Evolutionary conservation across 192 early-diverging fungal genomes (phyloP), one percentile per base, ranked within the genome.

Genomic region (Mycoemilia scoparia): DNA sequence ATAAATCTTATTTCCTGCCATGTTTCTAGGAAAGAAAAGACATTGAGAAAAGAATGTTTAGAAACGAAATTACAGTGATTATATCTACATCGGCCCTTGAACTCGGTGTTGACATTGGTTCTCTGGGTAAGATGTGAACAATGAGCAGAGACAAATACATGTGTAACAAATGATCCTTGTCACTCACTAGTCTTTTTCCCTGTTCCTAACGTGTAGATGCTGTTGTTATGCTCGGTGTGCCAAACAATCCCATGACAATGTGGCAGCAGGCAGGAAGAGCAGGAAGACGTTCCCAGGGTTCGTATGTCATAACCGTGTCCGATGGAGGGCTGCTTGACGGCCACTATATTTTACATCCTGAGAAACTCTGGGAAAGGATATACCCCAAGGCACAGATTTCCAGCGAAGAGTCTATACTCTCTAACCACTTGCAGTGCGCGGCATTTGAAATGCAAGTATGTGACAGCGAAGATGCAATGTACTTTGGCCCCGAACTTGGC

Each of bases 1-100:
- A n/a, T n/a, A n/a, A n/a, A n/a, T n/a, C n/a, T n/a, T n/a, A n/a
- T n/a, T n/a, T n/a, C n/a, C n/a, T n/a, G n/a, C n/a, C n/a, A n/a
- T n/a, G n/a, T n/a, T n/a, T n/a, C n/a, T n/a, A n/a, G 7, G 76
- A 80, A 36, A 54, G 84, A 23, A 43, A 82, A 11, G 37, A 61
- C 5, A 88, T 86, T 14, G 84, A 88, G 48, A 35, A 41, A 6
- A 38, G 48, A 26, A 43, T 88, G 48, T 84, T 84, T 54, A 15
- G 31, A n/a, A 79, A 77, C 0, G 49, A 69, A 10, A 36, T 82
- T 17, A 39, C 70, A 3, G 56, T 62, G 13, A 68, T 84, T 16
- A 54, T 84, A 1, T 66, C 78, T 3, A 87, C 84, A 22, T 83
- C 71, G 29, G 84, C 84, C 0, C 55, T 88, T 20, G 84, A 88